Conservation (phyloP, 23 red algal species). For the Gracilaria gracilis region DNA sequence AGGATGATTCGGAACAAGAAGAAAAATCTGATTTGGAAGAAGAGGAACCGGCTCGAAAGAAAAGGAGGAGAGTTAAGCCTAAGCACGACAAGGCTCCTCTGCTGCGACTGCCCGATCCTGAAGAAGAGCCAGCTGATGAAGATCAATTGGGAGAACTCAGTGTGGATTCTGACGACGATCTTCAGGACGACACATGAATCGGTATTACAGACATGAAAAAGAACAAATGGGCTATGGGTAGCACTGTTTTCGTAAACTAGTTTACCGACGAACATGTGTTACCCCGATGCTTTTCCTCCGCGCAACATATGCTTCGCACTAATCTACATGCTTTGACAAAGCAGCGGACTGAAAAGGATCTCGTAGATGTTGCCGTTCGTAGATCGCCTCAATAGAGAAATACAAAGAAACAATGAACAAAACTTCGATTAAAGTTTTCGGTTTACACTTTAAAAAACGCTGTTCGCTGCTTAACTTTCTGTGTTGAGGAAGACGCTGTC, state of each 20-base stretch:
- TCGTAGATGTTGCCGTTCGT: not conserved
- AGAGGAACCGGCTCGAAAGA: not conserved
- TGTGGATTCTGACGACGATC: conserved; percentile 34
- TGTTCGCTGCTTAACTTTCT: conserved; percentile 1
- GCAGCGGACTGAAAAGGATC: not conserved
- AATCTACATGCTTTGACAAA: not conserved
- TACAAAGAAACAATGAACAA: not conserved
- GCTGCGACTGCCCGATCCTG: conserved; percentile 32
- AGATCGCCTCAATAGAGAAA: not conserved
- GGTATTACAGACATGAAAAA: not conserved
- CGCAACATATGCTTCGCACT: not conserved
- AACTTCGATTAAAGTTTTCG: not conserved
- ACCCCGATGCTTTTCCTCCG: no score
- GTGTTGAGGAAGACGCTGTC: conserved; percentile 71
- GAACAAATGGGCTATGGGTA: not conserved
- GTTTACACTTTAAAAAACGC: conserved; percentile 15
- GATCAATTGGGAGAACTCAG: conserved; percentile 36
- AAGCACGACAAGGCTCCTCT: not conserved
- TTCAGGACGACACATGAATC: not conserved
- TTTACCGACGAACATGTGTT: not conserved
- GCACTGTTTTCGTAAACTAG: not conserved
- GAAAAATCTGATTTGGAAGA: not conserved
- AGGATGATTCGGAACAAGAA: conserved; percentile 30
- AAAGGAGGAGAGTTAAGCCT: not conserved
- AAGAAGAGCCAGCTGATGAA: conserved; percentile 24